Base-by-base conservation (phyloP, 1,139 yeast species). In the Taphrina wiesneri region DNA sequence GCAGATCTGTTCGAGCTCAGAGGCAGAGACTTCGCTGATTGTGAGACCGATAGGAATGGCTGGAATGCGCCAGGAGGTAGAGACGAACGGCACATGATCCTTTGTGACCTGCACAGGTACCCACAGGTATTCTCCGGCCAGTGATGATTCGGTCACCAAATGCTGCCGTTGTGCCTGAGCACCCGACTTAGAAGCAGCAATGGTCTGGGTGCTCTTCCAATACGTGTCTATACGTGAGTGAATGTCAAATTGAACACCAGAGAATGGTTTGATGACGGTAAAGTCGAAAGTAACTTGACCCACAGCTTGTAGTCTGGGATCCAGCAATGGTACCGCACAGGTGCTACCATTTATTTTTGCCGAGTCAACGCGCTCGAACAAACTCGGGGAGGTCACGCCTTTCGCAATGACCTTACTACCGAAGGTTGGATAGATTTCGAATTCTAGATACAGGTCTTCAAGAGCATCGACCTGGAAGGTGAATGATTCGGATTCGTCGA, bases 321-420 rank as follows among this genome's bases (percentile, higher is more conserved):
- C 98, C 73, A 90, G 85, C 65, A 93, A 79, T 0, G 98, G 97
- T 60, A 92, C 77, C 65, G 84, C 83, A 63, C 64, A 60, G 11
- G 39, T 23, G 2, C 43, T 17, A 13, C 64, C 51, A 26, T 30
- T 39, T 25, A 28, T 30, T 15, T 45, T 43, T 4, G 75, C 72
- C 30, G 69, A 69, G 28, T 70, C 72, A 28, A 67, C 71, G 46
- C 70, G 56, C 70, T 78, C 71, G 80, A 87, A 81, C 71, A 86
- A 71, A 77, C 81, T 75, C 0, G 86, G 78, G 63, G 88, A 79
- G 0, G 91, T 93, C 0, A 96, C 86, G 0, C 97, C 84, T 73
- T 92, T 92, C 2, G 97, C 97, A 66, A 93, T 87, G 66, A 92
- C 79, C 69, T 96, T 83, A 0, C 98, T 91, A 36, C 99, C 99